A percentile compares a stretch with the other conserved stretches of the same genome.
These are phyloP conservation scores for Acacia acuminata DNA, from an alignment of 306 rosid species.

Conservation along the genomic window DNA sequence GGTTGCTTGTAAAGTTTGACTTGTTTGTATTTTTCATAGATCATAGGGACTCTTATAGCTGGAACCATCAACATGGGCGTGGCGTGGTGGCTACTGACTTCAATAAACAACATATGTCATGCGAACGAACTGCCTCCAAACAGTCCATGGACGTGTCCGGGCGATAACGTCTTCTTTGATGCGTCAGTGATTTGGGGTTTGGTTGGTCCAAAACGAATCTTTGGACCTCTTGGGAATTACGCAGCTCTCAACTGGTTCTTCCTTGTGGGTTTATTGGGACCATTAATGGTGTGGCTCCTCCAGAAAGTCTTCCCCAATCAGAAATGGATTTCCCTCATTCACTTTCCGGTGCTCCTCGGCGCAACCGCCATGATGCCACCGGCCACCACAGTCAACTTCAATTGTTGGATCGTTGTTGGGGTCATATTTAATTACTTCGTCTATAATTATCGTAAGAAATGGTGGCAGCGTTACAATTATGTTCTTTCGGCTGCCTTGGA, in stretches of 20 bases:
- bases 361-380: constrained; percentile 72
- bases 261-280: constrained; percentile 59
- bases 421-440: constrained; percentile 59
- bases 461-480: constrained; percentile 79
- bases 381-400: constrained; percentile 69
- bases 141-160: constrained; percentile 49
- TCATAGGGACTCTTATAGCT: constrained; percentile 37
- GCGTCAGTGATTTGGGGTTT: constrained; percentile 85
- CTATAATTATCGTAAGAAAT: constrained; percentile 51
- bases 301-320: constrained; percentile 53
- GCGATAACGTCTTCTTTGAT: constrained; percentile 55
- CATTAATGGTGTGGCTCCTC: constrained; percentile 53
- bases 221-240: constrained; percentile 65
- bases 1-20: not conserved
- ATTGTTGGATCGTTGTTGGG: constrained; percentile 60
- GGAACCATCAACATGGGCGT: constrained; percentile 36
- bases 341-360: constrained; percentile 76
- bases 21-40: constrained; percentile 1
- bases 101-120: constrained; percentile 34
- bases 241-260: constrained; percentile 64
- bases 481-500: constrained; percentile 75
- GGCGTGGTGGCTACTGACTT: constrained; percentile 44
- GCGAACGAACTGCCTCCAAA: constrained; percentile 15
- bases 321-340: constrained; percentile 61
- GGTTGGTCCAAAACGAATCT: constrained; percentile 69